phyloP scores from a whole-genome alignment of 2,329 filamentous ascomycete species.

The Hypoxylon sp. region DNA sequence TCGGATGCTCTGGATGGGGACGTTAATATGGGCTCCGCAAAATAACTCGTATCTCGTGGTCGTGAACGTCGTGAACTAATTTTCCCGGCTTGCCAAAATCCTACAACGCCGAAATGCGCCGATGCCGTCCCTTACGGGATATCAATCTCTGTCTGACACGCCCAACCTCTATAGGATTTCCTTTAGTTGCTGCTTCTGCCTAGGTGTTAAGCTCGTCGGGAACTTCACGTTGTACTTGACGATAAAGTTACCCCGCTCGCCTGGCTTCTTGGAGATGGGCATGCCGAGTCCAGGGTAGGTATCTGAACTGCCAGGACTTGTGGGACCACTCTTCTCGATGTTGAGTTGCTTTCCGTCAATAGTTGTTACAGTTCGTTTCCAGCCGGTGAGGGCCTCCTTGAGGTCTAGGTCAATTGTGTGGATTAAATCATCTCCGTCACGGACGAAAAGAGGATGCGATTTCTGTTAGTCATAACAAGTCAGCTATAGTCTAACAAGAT shows the following conservation, averaged over 20 bases:
- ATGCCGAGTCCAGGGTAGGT: conserved; percentile 90
- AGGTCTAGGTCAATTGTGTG: conserved; percentile 85
- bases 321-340: conserved; percentile 86
- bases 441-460: conserved; percentile 85
- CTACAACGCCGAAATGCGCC: conserved; percentile 39
- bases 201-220: conserved; percentile 79
- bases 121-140: conserved; percentile 10
- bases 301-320: conserved; percentile 85
- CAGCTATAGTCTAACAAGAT: not conserved
- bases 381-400: conserved; percentile 95
- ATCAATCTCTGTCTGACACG: conserved; percentile 11
- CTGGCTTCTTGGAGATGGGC: conserved; percentile 92
- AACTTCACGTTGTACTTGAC: conserved; percentile 95
- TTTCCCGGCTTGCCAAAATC: conserved; percentile 29
- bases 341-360: conserved; percentile 91
- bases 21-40: conserved; percentile 13
- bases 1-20: conserved; percentile 12
- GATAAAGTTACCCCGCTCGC: conserved; percentile 87
- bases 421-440: conserved; percentile 89
- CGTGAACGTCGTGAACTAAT: conserved; percentile 30
- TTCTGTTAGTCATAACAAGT: conserved; percentile 74
- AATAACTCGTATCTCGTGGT: conserved; percentile 30
- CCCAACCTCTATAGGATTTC: conserved; percentile 74
- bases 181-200: conserved; percentile 85
- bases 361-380: conserved; percentile 90